A percentile compares a stretch with the other conserved stretches of the same genome.
Conservation (phyloP, 1,139 yeast genomes). For the Hansenula sp. region DNA sequence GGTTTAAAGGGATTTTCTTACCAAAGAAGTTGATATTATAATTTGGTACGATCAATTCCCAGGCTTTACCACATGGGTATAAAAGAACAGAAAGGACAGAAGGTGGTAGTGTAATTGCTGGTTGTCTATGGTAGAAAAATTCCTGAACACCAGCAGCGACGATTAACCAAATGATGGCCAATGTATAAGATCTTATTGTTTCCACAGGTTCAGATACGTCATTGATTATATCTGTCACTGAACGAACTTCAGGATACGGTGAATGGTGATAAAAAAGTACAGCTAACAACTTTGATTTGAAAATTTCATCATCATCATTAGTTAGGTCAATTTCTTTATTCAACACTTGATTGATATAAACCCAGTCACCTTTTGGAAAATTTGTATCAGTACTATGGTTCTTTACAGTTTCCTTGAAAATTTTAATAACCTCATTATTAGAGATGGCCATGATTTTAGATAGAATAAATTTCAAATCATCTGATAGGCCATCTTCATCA, state of each 20-base stretch:
- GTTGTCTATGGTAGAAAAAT: slow-evolving; percentile 55
- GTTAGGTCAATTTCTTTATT: slow-evolving; percentile 15
- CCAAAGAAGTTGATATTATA: slow-evolving; percentile 40
- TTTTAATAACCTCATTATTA: slow-evolving; percentile 37
- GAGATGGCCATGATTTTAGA: slow-evolving; percentile 33
- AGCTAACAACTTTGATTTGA: slow-evolving; percentile 38
- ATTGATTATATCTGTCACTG: slow-evolving; percentile 51
- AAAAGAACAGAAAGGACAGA: slow-evolving; percentile 54
- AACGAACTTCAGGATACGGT: slow-evolving; percentile 63
- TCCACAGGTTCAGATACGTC: slow-evolving; percentile 48
- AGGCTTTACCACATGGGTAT: slow-evolving; percentile 50
- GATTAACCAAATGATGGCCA: slow-evolving; percentile 54
- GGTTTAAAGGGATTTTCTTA: slow-evolving; percentile 39
- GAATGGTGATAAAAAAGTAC: slow-evolving; percentile 48
- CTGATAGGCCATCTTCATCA: slow-evolving; percentile 9
- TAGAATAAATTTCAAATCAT: slow-evolving; percentile 14
- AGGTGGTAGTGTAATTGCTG: slow-evolving; percentile 41
- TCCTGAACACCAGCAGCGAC: slow-evolving; percentile 55
- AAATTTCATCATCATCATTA: slow-evolving; percentile 19
- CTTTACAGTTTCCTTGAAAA: slow-evolving; percentile 35
- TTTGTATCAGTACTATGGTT: slow-evolving; percentile 48
- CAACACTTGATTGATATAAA: slow-evolving; percentile 24
- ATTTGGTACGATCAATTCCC: slow-evolving; percentile 41
- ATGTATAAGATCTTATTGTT: slow-evolving; percentile 51
- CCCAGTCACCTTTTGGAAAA: slow-evolving; percentile 37